Base-by-base conservation (phyloP, 768 basidiomycete genomes). In the Russula abietina region DNA sequence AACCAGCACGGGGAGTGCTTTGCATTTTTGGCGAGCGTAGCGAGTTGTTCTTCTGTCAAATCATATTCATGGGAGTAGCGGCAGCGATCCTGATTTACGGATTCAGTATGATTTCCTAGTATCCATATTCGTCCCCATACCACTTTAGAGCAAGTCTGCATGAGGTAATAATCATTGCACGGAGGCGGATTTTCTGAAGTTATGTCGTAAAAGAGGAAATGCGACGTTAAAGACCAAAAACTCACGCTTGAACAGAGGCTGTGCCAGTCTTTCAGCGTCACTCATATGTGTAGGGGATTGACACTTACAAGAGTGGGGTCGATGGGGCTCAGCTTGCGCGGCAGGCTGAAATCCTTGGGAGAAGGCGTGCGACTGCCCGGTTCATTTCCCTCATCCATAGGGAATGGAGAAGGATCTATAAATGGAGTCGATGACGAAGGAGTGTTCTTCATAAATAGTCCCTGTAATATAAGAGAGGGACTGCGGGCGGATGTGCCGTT, bases 1-100 rank as follows among this genome's bases (percentile, higher is more conserved):
- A 86, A 89, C 71, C 89, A 91, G 74, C 90, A 92, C 0, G 90
- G 90, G 1, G 89, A 89, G 67, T 91, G 91, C 75, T 90, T 91
- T 28, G 90, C 90, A 69, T 86, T 89, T 69, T 77, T 81, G 33
- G 88, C 80, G 70, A 92, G 74, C n/a, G 80, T 81, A 30, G 81
- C 80, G 62, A 91, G 76, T 71, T 92, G 89, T 52, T 89, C 89
- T 4, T 81, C 77, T 2, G 85, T 86, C 60, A 92, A 73, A 50
- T 81, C 74, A 70, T 91, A 91, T 63, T 90, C 87, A 74, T 92
- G 90, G 49, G 89, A 89, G 74, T 91, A 92, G 75, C 87, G 90
- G 81, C 90, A 92, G 50, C 81, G 77, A 38, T 64, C 65, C 74
- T 75, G 28, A 28, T 39, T 61, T 32, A 45, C 39, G 30, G 7